These are phyloP conservation scores for Talaromyces sp. DNA, from an alignment of 2,329 filamentous ascomycete genomes.

Conservation along the genomic window DNA sequence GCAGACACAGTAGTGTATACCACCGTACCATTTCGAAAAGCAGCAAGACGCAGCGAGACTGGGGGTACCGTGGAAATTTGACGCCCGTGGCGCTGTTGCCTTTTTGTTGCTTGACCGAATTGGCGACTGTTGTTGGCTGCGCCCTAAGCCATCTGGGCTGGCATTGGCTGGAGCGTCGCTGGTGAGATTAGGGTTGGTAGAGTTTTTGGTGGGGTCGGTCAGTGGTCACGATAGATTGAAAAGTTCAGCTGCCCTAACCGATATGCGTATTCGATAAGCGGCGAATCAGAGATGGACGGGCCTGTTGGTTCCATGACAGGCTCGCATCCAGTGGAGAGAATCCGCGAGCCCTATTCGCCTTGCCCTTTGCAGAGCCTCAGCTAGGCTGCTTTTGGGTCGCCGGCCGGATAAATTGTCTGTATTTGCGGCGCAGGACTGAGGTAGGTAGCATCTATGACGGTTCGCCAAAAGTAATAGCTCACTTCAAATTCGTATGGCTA, in stretches of 20 bases:
- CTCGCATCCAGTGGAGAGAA: not conserved
- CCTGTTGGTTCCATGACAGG: not conserved
- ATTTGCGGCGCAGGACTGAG: not conserved
- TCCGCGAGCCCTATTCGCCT: not conserved
- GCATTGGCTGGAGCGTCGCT: not conserved
- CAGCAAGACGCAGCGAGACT: not conserved
- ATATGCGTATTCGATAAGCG: not conserved
- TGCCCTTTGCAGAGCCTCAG: constrained; percentile 1
- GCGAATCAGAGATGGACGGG: not conserved
- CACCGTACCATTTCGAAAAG: not conserved
- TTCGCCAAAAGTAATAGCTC: not conserved
- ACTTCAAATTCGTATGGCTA: not conserved
- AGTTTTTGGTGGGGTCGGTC: not conserved
- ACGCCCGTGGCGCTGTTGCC: not conserved
- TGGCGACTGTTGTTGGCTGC: not conserved
- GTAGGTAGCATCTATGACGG: not conserved
- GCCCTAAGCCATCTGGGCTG: not conserved
- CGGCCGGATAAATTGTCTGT: not conserved
- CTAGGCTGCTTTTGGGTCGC: not conserved
- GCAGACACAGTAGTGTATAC: not conserved
- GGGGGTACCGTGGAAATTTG: not conserved
- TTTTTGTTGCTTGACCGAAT: not conserved
- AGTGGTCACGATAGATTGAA: not conserved
- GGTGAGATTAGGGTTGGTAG: not conserved
- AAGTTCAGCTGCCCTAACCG: not conserved